Evolutionary conservation across 83 land plant species (phyloP).

Genomic region (Isoetes engelmannii): DNA sequence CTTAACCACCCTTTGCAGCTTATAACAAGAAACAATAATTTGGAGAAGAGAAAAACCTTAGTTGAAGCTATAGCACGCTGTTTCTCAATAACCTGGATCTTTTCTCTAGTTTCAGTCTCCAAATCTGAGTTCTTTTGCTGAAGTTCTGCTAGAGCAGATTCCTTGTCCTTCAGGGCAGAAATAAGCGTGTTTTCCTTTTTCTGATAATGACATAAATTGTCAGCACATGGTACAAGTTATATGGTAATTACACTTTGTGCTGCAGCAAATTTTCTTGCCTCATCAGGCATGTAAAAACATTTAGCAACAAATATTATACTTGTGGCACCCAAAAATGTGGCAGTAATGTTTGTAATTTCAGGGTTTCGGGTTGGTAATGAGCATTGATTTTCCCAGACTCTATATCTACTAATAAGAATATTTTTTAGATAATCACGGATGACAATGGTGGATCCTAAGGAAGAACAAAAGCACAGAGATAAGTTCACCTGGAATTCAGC

Average conservation of each 20-base stretch:
- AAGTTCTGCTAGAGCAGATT: neutral
- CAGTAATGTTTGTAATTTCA: neutral
- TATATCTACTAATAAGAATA: too few relatives aligned
- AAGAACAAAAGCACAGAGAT: neutral
- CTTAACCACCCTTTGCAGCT: neutral
- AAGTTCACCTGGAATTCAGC: neutral
- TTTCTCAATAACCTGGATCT: neutral
- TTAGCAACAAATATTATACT: neutral
- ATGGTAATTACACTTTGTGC: neutral
- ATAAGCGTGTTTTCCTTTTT: neutral
- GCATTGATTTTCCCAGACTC: neutral
- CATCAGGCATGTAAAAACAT: neutral
- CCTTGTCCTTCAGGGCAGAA: neutral
- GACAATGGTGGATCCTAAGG: too few relatives aligned
- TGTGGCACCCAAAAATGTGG: neutral
- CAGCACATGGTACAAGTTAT: too few relatives aligned
- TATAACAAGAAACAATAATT: neutral
- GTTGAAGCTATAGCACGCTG: neutral
- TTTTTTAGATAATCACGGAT: too few relatives aligned
- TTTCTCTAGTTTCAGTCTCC: neutral
- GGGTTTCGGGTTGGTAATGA: neutral
- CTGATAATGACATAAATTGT: neutral
- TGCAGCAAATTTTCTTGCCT: neutral
- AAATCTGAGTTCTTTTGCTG: neutral
- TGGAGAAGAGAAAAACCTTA: neutral